phyloP scores from a whole-genome alignment of 192 early-diverging fungal species.

The Coemansia sp. region DNA sequence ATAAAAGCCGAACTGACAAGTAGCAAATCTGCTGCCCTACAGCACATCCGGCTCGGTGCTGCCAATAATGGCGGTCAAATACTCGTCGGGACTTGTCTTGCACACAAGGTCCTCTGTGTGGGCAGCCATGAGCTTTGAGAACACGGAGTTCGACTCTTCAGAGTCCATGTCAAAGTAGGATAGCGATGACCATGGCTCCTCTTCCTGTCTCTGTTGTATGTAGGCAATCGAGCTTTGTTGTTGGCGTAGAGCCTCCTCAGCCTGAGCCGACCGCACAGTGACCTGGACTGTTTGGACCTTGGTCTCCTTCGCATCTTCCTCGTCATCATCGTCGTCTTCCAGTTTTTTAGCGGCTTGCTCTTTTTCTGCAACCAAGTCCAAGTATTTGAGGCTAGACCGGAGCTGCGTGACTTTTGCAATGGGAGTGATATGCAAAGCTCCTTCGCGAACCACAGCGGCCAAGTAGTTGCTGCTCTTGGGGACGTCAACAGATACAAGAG shows the following conservation, averaged over 20 bases:
- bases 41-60: constrained; percentile 26
- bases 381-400: constrained; percentile 82
- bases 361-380: constrained; percentile 88
- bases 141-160: constrained; percentile 18
- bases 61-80: constrained; percentile 32
- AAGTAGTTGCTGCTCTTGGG: constrained; percentile 78
- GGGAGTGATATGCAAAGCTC: constrained; percentile 86
- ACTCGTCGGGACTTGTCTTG: constrained; percentile 33
- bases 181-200: constrained; percentile 69
- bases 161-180: constrained; percentile 56
- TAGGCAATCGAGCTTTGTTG: constrained; percentile 55
- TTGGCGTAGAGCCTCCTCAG: constrained; percentile 57
- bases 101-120: constrained; percentile 21
- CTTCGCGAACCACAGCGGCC: constrained; percentile 71
- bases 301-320: constrained; percentile 48
- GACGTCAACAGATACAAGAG: constrained; percentile 68
- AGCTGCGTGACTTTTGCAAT: constrained; percentile 72
- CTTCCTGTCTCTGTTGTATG: constrained; percentile 60
- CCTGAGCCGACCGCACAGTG: constrained; percentile 57
- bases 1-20: too few species aligned
- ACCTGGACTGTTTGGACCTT: constrained; percentile 48
- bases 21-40: background rate
- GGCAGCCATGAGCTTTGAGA: constrained; percentile 22
- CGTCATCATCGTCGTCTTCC: constrained; percentile 67
- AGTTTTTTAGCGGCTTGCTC: constrained; percentile 58